Percentiles rank a stretch among this genome's conserved stretches.
Evolutionary conservation across 2,329 filamentous ascomycete genomes (phyloP).

Genomic region (Penicillium sp.): DNA sequence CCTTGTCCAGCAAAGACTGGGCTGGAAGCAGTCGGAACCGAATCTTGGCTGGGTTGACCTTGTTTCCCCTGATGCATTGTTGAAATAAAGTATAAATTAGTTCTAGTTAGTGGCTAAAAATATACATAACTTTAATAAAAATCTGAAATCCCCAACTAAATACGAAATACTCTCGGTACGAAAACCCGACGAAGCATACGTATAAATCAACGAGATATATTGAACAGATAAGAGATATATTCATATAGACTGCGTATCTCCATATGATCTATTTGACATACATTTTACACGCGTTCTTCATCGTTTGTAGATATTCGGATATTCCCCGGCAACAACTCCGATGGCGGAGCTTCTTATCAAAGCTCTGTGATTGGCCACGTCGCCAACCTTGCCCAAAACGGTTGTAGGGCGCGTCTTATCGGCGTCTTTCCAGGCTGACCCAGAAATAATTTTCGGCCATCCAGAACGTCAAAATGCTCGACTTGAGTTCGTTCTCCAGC

Average conservation of each 20-base stretch:
- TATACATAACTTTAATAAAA: not conserved
- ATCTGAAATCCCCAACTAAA: no score
- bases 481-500: no score
- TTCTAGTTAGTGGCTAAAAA: not conserved
- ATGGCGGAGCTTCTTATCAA: slow-evolving; percentile 1
- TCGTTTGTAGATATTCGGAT: no score
- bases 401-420: not conserved
- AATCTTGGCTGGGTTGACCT: slow-evolving; percentile 42
- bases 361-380: not conserved
- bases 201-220: no score
- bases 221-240: no score
- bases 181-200: no score
- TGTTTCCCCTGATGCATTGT: slow-evolving; percentile 28
- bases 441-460: not conserved
- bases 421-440: not conserved
- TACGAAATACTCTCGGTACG: no score
- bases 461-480: not conserved
- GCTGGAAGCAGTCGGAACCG: slow-evolving; percentile 40
- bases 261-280: no score
- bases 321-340: not conserved
- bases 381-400: not conserved
- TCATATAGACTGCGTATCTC: no score
- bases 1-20: slow-evolving; percentile 34
- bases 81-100: not conserved
- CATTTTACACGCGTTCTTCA: no score